Evolutionary conservation across 495 filamentous ascomycete species (phyloP), one percentile per base, ranked within the genome.

Genomic region (Talaromyces borbonicus): DNA sequence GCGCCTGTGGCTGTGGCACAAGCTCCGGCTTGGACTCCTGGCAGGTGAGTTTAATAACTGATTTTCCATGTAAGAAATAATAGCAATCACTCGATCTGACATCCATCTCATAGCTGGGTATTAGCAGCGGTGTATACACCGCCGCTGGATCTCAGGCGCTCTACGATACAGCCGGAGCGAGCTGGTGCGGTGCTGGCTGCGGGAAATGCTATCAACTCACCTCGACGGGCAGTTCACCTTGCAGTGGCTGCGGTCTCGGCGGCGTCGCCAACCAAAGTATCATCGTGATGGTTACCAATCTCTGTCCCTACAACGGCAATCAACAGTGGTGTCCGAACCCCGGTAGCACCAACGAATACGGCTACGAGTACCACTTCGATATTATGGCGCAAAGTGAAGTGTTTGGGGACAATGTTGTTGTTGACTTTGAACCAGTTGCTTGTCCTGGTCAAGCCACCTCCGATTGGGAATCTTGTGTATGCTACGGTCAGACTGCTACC

Each of bases 271-370:
- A 60, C 6, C 18, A 65, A 38, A 58, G 51, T 40, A 65, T 68
- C 48, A 65, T 63, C 31, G 64, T 68, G 23, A 63, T 66, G 63
- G 56, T 66, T 14, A 68, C 63, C 24, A 68, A 68, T 45, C 49
- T 66, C 3, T 68, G 65, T 39, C 65, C 65, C 2, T 50, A 61
- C 50, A 53, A 58, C 33, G 63, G 65, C 8, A 68, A 68, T 36
- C 50, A 46, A 20, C 56, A 63, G 46, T 68, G 65, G 65, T 68
- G 65, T 41, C 59, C 63, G 4, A 18, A 27, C 2, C 25, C 44
- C 5, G 61, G 61, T 11, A 46, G 51, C 4, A 59, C 43, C 3
- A 68, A 68, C 48, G 52, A 60, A 41, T 68, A 68, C 51, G 64
- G 64, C 4, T 68, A 62, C 46, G 51, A 49, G 20, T 65, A 65